A percentile compares a stretch with the other conserved stretches of the same genome.
These are phyloP conservation scores for Penicillium sclerotiorum DNA, from an alignment of 2,329 filamentous ascomycete genomes.

Conservation along the genomic window DNA sequence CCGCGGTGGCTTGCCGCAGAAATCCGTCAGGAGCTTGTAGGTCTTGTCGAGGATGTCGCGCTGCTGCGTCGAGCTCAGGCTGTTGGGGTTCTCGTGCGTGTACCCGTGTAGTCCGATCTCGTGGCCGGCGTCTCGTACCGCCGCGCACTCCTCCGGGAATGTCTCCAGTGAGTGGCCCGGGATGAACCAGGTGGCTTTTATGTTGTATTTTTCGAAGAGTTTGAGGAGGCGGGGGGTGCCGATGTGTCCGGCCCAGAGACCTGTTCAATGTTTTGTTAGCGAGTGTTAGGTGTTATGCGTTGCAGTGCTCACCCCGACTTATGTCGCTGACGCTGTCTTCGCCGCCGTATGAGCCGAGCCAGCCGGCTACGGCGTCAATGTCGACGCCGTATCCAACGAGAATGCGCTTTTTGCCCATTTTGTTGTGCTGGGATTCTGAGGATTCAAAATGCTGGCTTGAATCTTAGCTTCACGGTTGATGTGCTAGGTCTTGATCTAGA, in stretches of 20 bases:
- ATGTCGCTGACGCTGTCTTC: constrained; percentile 74
- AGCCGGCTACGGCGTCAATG: constrained; percentile 75
- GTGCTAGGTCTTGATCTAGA: no score
- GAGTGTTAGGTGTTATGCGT: background rate
- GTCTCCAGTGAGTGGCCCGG: constrained; percentile 66
- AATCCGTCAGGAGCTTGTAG: constrained; percentile 71
- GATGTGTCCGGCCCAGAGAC: constrained; percentile 69
- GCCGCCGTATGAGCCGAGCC: constrained; percentile 74
- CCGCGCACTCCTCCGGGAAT: constrained; percentile 66
- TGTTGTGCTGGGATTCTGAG: background rate
- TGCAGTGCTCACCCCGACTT: constrained; percentile 57
- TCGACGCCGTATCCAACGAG: constrained; percentile 69
- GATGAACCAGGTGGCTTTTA: constrained; percentile 70
- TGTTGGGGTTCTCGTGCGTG: constrained; percentile 71
- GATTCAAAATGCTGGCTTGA: background rate
- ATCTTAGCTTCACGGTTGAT: background rate
- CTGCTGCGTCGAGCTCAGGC: constrained; percentile 76
- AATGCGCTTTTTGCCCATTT: constrained; percentile 52
- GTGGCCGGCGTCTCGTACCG: constrained; percentile 65
- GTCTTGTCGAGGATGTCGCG: constrained; percentile 76
- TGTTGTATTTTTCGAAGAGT: constrained; percentile 71
- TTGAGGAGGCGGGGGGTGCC: constrained; percentile 68
- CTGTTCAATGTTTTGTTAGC: constrained; percentile 31
- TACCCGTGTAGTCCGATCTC: constrained; percentile 73
- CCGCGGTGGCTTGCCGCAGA: constrained; percentile 72